phyloP scores from a whole-genome alignment of 169 alveolate genomes.

The Eimeria falciformis region DNA sequence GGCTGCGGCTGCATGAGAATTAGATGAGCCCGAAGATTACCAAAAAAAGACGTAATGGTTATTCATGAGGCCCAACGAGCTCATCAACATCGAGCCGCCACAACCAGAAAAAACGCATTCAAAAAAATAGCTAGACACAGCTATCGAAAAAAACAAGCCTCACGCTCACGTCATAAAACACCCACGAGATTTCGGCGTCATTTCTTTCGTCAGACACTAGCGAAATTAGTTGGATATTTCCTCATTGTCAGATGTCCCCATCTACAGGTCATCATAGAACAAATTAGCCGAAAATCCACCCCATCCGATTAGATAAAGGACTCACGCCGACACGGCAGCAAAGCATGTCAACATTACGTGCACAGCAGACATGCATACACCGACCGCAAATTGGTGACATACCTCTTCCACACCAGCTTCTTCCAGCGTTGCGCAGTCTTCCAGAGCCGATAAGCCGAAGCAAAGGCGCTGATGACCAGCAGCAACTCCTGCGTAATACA shows the following conservation, averaged over 20 bases:
- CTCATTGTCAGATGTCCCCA: slow-evolving; percentile 75
- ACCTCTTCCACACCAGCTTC: slow-evolving; percentile 79
- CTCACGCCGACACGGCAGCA: neutral
- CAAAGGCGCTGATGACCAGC: slow-evolving; percentile 76
- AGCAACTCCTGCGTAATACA: slow-evolving; percentile 71
- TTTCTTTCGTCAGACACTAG: slow-evolving; percentile 26
- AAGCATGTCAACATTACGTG: neutral
- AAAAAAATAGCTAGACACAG: no score
- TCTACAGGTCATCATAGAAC: slow-evolving; percentile 47
- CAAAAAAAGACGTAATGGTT: no score
- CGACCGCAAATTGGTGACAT: neutral
- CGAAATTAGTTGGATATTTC: slow-evolving; percentile 1
- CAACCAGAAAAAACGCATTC: no score
- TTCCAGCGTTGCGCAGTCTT: slow-evolving; percentile 74
- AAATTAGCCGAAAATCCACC: neutral
- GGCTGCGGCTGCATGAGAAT: no score
- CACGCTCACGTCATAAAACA: no score
- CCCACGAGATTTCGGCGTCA: neutral
- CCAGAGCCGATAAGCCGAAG: slow-evolving; percentile 71
- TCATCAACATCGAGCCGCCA: no score
- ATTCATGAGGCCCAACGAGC: no score
- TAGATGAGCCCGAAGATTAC: no score
- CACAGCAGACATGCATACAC: neutral
- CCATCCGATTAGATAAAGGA: neutral
- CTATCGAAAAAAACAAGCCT: no score